Percentiles rank a stretch among this genome's conserved stretches.
These are phyloP conservation scores for Eremochloa ophiuroides DNA, from an alignment of 176 grass and related monocot genomes.

Conservation along the genomic window DNA sequence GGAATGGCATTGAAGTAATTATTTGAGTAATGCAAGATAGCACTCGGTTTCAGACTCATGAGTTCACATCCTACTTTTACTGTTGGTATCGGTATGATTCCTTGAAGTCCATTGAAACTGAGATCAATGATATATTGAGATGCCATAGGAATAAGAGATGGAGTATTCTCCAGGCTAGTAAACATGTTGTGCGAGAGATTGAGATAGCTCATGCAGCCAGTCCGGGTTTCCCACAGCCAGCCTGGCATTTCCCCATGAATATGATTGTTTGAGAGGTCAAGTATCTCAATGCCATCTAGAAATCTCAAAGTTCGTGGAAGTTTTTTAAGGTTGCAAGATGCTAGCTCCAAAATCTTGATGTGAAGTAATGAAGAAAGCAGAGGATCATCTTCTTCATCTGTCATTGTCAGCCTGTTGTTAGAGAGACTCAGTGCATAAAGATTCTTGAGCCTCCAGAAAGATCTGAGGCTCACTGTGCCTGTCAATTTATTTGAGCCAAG, in stretches of 20 bases:
- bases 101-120: not conserved
- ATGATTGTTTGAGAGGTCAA: slow-evolving; percentile 25
- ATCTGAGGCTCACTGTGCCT: too few relatives aligned
- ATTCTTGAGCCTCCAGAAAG: too few relatives aligned
- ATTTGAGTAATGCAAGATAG: not conserved
- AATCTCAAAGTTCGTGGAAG: slow-evolving; percentile 3
- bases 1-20: not conserved
- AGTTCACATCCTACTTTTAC: not conserved
- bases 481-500: too few relatives aligned
- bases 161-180: not conserved
- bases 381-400: not conserved
- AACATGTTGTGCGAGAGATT: slow-evolving; percentile 23
- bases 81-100: slow-evolving; percentile 7
- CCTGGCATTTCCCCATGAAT: slow-evolving; percentile 24
- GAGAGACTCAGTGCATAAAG: too few relatives aligned
- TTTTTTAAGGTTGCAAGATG: slow-evolving; percentile 31
- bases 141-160: not conserved
- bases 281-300: fast-evolving
- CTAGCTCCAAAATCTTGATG: not conserved
- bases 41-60: not conserved
- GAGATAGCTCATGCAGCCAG: not conserved
- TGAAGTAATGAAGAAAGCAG: not conserved
- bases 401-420: slow-evolving; percentile 26
- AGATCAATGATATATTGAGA: not conserved
- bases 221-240: slow-evolving; percentile 27